Evolutionary conservation across 169 alveolate species (phyloP), one percentile per base, ranked within the genome.

Genomic region (Amoebophrya sp.): DNA sequence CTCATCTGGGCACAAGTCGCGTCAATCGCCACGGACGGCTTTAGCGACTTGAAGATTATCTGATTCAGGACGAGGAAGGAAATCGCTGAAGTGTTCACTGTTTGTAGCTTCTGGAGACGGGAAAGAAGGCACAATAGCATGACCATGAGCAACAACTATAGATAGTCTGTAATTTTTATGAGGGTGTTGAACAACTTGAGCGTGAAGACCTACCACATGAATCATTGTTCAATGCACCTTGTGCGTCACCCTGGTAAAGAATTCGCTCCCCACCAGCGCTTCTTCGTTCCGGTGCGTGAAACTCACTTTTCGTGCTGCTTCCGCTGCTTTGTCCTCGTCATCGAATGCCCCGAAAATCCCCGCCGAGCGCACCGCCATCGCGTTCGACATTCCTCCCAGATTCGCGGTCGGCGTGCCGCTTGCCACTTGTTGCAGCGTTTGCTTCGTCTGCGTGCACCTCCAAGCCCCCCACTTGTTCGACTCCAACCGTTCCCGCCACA

Each of bases 361-460:
- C 42, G 89, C 89, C 29, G 34, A 20, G 23, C 89, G 89, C 34
- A 87, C 29, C n/a, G 89, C 89, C 89, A 87, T 87, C 7, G 89
- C 89, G 50, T 87, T 87, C 18, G 89, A 87, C 43, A 38, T 40
- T 2, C 89, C 89, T 15, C 88, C 69, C 39, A 88, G 34, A 4
- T 23, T 16, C 50, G 13, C 23, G 18, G 0, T 2, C 41, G 41
- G 41, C 41, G 1, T 7, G 23, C 41, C 41, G 38, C 23, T 4
- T 40, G 15, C 15, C 40, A 69, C 40, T 87, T 91, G 93, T 67
- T 41, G 42, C 41, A 91, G 45, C 5, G 93, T 88, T 67, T 48
- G 89, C 89, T 58, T 45, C 38, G 93, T 88, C 91, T 91, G 93
- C 50, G 93, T 91, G 91, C 91, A 88, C 0, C 34, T 58, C 93